Evolutionary conservation across 352 stramenopile species (phyloP).

Genomic region (Nothophytophthora sp.): DNA sequence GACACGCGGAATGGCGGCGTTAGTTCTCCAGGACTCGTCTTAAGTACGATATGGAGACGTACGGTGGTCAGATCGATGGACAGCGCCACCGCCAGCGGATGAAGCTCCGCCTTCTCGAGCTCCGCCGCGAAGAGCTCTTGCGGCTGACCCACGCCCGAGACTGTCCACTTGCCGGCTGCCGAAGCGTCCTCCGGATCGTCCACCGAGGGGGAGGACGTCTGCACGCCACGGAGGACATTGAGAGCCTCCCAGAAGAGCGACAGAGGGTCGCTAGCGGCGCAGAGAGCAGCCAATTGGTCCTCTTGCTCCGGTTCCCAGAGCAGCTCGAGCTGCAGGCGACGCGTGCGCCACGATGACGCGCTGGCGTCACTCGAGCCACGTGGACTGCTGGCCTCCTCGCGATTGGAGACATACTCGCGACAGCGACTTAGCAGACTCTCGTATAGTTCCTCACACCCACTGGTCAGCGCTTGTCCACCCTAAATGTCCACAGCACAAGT

Average conservation of each 20-base stretch:
- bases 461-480: slow-evolving; percentile 47
- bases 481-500: slow-evolving; percentile 1
- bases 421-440: slow-evolving; percentile 72
- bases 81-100: slow-evolving; percentile 39
- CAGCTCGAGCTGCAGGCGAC: slow-evolving; percentile 66
- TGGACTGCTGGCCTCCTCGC: slow-evolving; percentile 66
- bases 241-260: slow-evolving; percentile 64
- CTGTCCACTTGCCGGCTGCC: slow-evolving; percentile 38
- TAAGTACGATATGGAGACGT: slow-evolving; percentile 8
- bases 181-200: slow-evolving; percentile 27
- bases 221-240: slow-evolving; percentile 36
- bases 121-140: slow-evolving; percentile 47
- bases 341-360: slow-evolving; percentile 64
- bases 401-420: slow-evolving; percentile 67
- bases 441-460: slow-evolving; percentile 55
- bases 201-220: not conserved
- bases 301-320: slow-evolving; percentile 66
- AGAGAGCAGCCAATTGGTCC: slow-evolving; percentile 50
- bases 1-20: too few species aligned
- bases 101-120: slow-evolving; percentile 37
- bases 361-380: slow-evolving; percentile 38
- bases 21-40: too few species aligned
- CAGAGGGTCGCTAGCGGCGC: slow-evolving; percentile 62
- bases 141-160: slow-evolving; percentile 55
- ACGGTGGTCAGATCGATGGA: slow-evolving; percentile 57